Base-by-base conservation (phyloP, 1,284 basidiomycete genomes). In the Athelia psychrophila region DNA sequence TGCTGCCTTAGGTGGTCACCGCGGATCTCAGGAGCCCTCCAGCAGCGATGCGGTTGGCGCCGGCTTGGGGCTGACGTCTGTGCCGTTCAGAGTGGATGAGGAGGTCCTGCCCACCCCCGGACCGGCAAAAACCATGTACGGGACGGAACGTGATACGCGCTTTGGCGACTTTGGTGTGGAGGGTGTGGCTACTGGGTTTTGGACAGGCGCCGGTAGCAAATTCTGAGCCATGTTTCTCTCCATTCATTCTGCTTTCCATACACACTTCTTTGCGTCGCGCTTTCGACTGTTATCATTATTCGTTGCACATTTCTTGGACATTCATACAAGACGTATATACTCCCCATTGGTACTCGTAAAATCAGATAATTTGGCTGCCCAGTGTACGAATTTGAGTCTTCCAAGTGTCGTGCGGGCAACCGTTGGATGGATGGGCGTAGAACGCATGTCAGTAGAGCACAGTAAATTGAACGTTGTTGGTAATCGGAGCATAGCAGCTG, bases 101-200 rank as follows among this genome's bases (percentile, higher is more conserved):
- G 52, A 59, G 51, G 62, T 58, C 36, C 60, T 62, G 22, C 64
- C 66, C 42, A 48, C 32, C 27, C 63, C 66, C 44, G 71, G 72
- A 15, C 66, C 76, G 54, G 80, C 78, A 62, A 78, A 81, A 54
- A 91, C 88, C 16, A 88, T 91, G 83, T 91, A 88, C 65, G 88
- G 88, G 4, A 91, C 88, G 0, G 88, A 91, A 65, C 71, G 72
- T 38, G 87, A 91, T 63, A 85, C 83, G 12, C 79, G 88, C 45
- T 91, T 91, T 63, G 88, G 88, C 4, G 88, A 91, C 67, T 91
- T 90, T 64, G 88, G 88, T 44, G 73, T 88, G 24, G 84, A 87
- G 60, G 83, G 86, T 15, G 80, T 89, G 53, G 85, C 84, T 19
- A 78, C 76, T 52, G 78, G 80, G 16, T 89, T 85, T 62, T 89